Evolutionary conservation across 768 basidiomycete genomes (phyloP).

Genomic region (Russula dissimulans): DNA sequence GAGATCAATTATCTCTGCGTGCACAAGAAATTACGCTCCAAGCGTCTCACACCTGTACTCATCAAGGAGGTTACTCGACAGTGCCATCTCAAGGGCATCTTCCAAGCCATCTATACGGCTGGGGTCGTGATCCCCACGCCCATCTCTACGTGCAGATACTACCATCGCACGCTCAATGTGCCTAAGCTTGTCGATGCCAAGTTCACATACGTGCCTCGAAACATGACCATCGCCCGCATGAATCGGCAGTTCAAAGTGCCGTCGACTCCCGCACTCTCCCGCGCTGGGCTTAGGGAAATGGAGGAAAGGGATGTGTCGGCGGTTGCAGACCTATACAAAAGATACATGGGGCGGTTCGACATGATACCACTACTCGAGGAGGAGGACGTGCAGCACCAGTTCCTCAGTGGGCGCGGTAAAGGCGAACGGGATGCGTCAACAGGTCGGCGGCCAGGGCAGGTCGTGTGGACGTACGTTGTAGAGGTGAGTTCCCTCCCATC

Average conservation of each 20-base stretch:
- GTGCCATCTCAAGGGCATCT: conserved; percentile 79
- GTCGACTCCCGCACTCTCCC: conserved; percentile 33
- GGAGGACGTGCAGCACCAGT: conserved; percentile 80
- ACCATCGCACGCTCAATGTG: conserved; percentile 85
- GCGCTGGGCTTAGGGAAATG: conserved; percentile 77
- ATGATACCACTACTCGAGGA: conserved; percentile 65
- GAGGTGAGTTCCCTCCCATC: conserved; percentile 46
- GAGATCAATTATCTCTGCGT: conserved; percentile 98
- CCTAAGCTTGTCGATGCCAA: conserved; percentile 84
- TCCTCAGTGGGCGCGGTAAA: conserved; percentile 74
- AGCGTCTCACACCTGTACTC: conserved; percentile 88
- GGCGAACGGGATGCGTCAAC: conserved; percentile 38
- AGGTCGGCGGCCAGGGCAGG: conserved; percentile 64
- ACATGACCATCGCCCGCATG: conserved; percentile 88
- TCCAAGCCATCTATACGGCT: conserved; percentile 96
- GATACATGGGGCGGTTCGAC: conserved; percentile 81
- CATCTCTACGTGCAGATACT: conserved; percentile 83
- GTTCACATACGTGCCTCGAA: conserved; percentile 82
- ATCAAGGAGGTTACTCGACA: conserved; percentile 97
- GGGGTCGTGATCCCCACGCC: conserved; percentile 93
- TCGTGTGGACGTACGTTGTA: conserved; percentile 93
- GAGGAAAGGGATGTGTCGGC: conserved; percentile 64
- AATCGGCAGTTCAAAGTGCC: conserved; percentile 66
- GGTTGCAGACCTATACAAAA: conserved; percentile 59
- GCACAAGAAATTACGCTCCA: conserved; percentile 94